These are phyloP conservation scores for Pyrenula aspistea DNA, from an alignment of 495 filamentous ascomycete genomes.

Conservation along the genomic window DNA sequence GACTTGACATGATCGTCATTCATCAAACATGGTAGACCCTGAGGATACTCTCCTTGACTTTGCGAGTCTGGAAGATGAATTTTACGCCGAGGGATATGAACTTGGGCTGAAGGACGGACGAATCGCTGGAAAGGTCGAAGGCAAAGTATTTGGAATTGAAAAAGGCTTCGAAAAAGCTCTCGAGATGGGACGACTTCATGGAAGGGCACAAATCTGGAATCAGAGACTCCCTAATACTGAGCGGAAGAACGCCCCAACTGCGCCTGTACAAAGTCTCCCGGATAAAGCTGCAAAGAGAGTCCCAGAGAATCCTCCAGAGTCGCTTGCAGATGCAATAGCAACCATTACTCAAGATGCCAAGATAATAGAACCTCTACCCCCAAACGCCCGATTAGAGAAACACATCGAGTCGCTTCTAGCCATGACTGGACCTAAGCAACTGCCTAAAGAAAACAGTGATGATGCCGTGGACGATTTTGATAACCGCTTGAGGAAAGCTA, in stretches of 20 bases:
- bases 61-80: slow-evolving; percentile 68
- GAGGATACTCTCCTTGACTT: slow-evolving; percentile 56
- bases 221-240: slow-evolving; percentile 31
- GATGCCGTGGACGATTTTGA: slow-evolving; percentile 79
- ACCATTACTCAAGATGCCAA: slow-evolving; percentile 6
- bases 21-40: not conserved
- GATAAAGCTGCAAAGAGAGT: not conserved
- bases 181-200: slow-evolving; percentile 67
- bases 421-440: slow-evolving; percentile 65
- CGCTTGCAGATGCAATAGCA: slow-evolving; percentile 18
- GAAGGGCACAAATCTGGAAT: slow-evolving; percentile 74
- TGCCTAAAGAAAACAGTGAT: slow-evolving; percentile 69
- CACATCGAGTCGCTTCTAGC: slow-evolving; percentile 62
- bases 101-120: slow-evolving; percentile 67
- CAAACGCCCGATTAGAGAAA: slow-evolving; percentile 53
- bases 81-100: slow-evolving; percentile 74
- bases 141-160: slow-evolving; percentile 77
- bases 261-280: not conserved
- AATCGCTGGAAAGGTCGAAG: slow-evolving; percentile 74
- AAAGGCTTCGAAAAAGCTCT: slow-evolving; percentile 88
- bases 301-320: slow-evolving; percentile 4
- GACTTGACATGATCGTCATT: no score
- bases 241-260: not conserved
- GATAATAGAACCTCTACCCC: slow-evolving; percentile 35
- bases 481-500: slow-evolving; percentile 66